Conservation (phyloP, 1,284 basidiomycete genomes). For the Cryptococcus sp. region DNA sequence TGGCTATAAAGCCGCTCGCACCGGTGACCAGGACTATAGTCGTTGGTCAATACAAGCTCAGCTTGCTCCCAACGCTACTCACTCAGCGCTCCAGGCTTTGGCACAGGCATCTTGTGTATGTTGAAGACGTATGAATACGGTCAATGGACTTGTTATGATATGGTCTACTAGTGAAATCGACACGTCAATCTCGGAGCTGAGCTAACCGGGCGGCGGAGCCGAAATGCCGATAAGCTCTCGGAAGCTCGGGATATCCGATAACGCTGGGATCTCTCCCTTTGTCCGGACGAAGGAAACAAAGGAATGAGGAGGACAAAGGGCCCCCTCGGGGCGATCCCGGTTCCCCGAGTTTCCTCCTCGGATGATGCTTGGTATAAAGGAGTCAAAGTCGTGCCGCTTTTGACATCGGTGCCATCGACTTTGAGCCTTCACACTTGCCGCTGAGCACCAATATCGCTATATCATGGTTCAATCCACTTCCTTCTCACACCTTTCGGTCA, state of each 20-base stretch:
- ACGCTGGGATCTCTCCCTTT: not conserved
- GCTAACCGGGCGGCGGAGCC: not conserved
- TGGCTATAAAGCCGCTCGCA: slow-evolving; percentile 46
- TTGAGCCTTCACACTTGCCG: too few relatives aligned
- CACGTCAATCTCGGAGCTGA: not conserved
- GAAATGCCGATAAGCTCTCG: not conserved
- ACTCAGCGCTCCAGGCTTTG: slow-evolving; percentile 16
- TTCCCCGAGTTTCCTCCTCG: too few relatives aligned
- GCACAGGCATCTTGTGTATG: slow-evolving; percentile 17
- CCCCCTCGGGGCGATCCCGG: too few relatives aligned
- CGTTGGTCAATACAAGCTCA: not conserved
- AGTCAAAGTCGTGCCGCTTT: too few relatives aligned
- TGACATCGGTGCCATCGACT: too few relatives aligned
- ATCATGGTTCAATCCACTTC: too few relatives aligned
- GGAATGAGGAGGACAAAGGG: too few relatives aligned
- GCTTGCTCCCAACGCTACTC: not conserved
- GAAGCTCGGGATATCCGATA: not conserved
- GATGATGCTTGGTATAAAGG: too few relatives aligned
- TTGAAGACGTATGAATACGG: not conserved
- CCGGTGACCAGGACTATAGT: slow-evolving; percentile 46
- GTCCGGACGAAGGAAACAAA: not conserved
- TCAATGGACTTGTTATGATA: too few relatives aligned
- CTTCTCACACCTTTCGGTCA: not conserved
- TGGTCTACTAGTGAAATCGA: too few relatives aligned
- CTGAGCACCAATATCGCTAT: too few relatives aligned